Base-by-base conservation (phyloP, 2,329 filamentous ascomycete genomes). In the Sporothrix brasiliensis region DNA sequence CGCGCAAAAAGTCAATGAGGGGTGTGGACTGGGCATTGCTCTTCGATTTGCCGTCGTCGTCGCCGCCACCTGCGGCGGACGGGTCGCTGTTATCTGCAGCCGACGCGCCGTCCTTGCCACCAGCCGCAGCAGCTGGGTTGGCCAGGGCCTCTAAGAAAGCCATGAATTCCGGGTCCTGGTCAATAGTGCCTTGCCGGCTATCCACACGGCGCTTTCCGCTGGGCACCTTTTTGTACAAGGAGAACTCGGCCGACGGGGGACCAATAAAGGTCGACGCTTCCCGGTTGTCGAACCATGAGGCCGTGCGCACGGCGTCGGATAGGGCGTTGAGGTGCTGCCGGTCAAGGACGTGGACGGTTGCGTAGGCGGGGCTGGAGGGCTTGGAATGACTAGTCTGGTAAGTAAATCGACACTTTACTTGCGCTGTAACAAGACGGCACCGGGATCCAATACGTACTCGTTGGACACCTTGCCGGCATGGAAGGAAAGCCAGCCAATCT, bases 91-190 rank as follows among this genome's bases (percentile, higher is more conserved):
- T 44, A 34, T 68, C 58, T 16, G 56, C 53, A n/a, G n/a, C 49
- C 2, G 67, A 2, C 9, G 13, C 27, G 39, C 67, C 69, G 34
- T 61, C 67, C 44, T 71, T 68, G 47, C 47, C 54, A 14, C 49
- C 67, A 5, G 68, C 34, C 4, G 63, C 61, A 1, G 70, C 70
- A 10, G 80, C 79, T 1, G 87, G 87, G 75, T 96, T 93, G 1
- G 94, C 96, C 61, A 98, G 85, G 69, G 88, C 91, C 78, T 96
- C 92, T 9, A 99, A 85, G 78, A 98, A 99, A 34, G 90, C 89
- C 83, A 97, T 96, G 76, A 97, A 99, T 75, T 98, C 95, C 0
- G 92, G 89, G 77, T 99, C 95, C 78, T 97, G 93, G 76, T 99
- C 95, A 74, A 99, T 98, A 3, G 93, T 97, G 68, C 94, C 95